Base-by-base conservation (phyloP, 1,139 yeast species). In the Pneumocystis carinii region DNA sequence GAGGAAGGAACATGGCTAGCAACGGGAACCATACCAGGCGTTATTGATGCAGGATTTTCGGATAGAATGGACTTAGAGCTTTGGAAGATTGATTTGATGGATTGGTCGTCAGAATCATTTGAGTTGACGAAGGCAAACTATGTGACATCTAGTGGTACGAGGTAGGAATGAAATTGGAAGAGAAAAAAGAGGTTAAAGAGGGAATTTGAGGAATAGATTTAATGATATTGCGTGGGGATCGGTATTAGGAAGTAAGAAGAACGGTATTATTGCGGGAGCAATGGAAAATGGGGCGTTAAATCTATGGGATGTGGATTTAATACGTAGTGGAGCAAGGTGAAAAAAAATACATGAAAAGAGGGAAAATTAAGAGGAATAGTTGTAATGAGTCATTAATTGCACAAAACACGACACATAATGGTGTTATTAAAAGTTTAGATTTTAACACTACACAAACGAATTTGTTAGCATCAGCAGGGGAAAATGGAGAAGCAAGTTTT, bases 11-110 rank as follows among this genome's bases (percentile, higher is more conserved):
- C 96, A 35, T 75, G 83, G 65, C 75, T 90, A 69, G 97, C 89
- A 36, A 83, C 96, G 1, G 98, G 96, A 58, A 86, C 97, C 0
- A 88, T 88, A 27, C 92, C 97, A 0, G 97, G 97, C 17, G 95
- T 97, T 17, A 86, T 92, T 69, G 97, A 89, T 72, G 87, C 87
- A 62, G 83, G 86, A 71, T 90, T 90, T 75, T 84, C 90, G 61
- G 83, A 95, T 48, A 80, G 84, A 48, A 85, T 96, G 2, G 76
- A 81, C 37, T 77, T 92, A 66, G 94, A 89, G 70, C 78, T 92
- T 66, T 87, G 95, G 88, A 84, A 84, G 68, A 79, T 87, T 7
- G 81, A 89, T 66, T 75, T 83, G 41, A 72, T 79, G 68, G 73
- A 73, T 69, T 69, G 75, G 72, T 68, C 77, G 64, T 59, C 74